A percentile compares a stretch with the other conserved stretches of the same genome.
phyloP scores from a whole-genome alignment of 257 asterid genomes.

The Solanum rostratum region DNA sequence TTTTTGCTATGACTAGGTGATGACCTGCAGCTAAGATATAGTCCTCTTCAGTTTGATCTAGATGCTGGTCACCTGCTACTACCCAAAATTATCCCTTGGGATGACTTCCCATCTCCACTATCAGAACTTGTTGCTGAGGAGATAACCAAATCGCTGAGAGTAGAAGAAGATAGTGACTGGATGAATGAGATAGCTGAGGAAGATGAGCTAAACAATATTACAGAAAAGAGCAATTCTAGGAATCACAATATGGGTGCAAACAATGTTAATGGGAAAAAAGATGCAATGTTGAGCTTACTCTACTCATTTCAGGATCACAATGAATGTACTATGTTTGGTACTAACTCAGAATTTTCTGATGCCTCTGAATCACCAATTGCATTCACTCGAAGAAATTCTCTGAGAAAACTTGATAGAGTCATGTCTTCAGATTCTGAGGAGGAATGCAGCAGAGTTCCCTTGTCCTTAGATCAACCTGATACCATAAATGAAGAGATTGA shows the following conservation, averaged over 20 bases:
- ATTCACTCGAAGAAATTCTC: slow-evolving; percentile 21
- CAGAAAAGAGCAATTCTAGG: background rate
- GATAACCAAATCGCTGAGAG: slow-evolving; percentile 42
- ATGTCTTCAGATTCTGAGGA: slow-evolving; percentile 83
- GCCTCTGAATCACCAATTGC: slow-evolving; percentile 55
- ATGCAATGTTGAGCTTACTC: slow-evolving; percentile 54
- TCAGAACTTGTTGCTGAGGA: slow-evolving; percentile 82
- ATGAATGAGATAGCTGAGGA: slow-evolving; percentile 19
- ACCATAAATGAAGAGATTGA: slow-evolving; percentile 19
- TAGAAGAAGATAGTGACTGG: slow-evolving; percentile 33
- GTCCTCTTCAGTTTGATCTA: slow-evolving; percentile 65
- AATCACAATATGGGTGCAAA: slow-evolving; percentile 20
- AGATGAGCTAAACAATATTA: slow-evolving; percentile 15
- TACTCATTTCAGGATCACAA: slow-evolving; percentile 27
- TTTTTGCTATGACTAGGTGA: slow-evolving; percentile 30
- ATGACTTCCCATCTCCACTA: slow-evolving; percentile 50
- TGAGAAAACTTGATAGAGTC: slow-evolving; percentile 47
- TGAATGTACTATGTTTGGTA: slow-evolving; percentile 34
- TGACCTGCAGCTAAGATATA: slow-evolving; percentile 21
- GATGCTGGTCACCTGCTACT: slow-evolving; percentile 72
- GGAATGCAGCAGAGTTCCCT: slow-evolving; percentile 31
- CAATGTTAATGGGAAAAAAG: slow-evolving; percentile 43
- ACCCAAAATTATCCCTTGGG: slow-evolving; percentile 59
- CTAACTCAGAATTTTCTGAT: slow-evolving; percentile 30
- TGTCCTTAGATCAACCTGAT: slow-evolving; percentile 24